Base-by-base conservation (phyloP, 805 yeast genomes). In the Brettanomyces custersianus region DNA sequence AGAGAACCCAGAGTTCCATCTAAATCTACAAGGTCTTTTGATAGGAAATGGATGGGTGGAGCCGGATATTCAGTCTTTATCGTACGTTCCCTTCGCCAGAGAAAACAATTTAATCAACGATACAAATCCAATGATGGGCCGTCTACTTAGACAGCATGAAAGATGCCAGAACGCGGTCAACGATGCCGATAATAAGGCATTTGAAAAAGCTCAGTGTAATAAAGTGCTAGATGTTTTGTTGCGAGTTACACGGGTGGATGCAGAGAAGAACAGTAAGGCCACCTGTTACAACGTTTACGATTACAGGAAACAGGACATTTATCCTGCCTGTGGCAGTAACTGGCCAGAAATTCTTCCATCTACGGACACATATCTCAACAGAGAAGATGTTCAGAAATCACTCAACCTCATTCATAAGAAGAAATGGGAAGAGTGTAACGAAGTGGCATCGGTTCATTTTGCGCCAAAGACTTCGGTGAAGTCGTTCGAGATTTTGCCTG, bases 11-110 rank as follows among this genome's bases (percentile, higher is more conserved):
- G 34, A 28, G 13, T 38, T 43, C 35, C 34, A 45, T 3, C 44
- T 68, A 24, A 64, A 77, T 37, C 55, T 88, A 39, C 65, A 71
- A 41, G 92, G 90, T 0, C 53, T 86, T 7, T 44, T 87, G 43
- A 79, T 92, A 39, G 96, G 96, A 12, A 90, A 90, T 59, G 96
- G 96, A 1, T 90, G 95, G 95, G 74, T 88, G 11, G 88, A 86
- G 32, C 96, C 97, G 2, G 73, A 78, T 42, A 70, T 72, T 29
- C 98, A 92, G 62, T 78, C 90, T 35, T 65, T 85, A 41, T 74
- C 94, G 13, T 84, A 80, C 47, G 57, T 83, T 24, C 94, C 94
- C 2, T 87, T 72, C 55, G 69, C 82, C 0, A 43, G 75, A 19
- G 68, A 76, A 15, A 66, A 73, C 12, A 79, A 77, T 0, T 44